Base-by-base conservation (phyloP, 2,329 filamentous ascomycete species). In the Paecilomyces niveus region DNA sequence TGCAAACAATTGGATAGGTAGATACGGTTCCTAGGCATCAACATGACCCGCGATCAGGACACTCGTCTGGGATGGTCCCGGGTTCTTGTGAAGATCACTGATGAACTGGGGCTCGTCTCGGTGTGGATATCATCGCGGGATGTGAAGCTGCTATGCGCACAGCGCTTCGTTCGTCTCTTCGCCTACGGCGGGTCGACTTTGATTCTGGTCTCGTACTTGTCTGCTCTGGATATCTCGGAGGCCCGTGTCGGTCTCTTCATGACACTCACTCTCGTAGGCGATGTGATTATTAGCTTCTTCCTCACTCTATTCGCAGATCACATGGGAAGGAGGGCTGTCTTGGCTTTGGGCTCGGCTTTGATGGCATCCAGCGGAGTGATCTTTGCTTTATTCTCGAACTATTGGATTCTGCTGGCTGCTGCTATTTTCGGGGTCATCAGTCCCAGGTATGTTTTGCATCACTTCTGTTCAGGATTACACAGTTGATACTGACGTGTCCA, bases 241-340 rank as follows among this genome's bases (percentile, higher is more conserved):
- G 75, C 80, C 26, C 78, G 76, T 22, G 87, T 87, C 59, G 85
- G 85, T 5, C 67, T 87, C 6, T 87, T 88, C 64, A 86, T 88
- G 84, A 85, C 82, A 0, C 71, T 87, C 39, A 88, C 85, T 0
- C 75, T 87, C 13, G 67, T 80, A 1, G 85, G 85, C 11, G 85
- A 88, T 70, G 83, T 87, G 1, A 67, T 82, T 0, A 80, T 87
- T 7, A 81, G 81, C 1, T 79, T 86, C 4, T 67, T 81, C 18
- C 69, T 87, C 21, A 84, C 85, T 0, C 76, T 87, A 1, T 76
- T 85, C 56, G 84, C 85, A 0, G 85, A 88, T 68, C 72, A 75
- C 0, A 69, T 86, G 18, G 85, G 85, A 2, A 77, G 84, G 5
- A 79, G 83, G 21, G 76, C 78, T 5, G 82, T 85, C 1, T 70